A percentile compares a stretch with the other conserved stretches of the same genome.
These are phyloP conservation scores for Galeopsis tetrahit DNA, from an alignment of 257 asterid species.

Conservation along the genomic window DNA sequence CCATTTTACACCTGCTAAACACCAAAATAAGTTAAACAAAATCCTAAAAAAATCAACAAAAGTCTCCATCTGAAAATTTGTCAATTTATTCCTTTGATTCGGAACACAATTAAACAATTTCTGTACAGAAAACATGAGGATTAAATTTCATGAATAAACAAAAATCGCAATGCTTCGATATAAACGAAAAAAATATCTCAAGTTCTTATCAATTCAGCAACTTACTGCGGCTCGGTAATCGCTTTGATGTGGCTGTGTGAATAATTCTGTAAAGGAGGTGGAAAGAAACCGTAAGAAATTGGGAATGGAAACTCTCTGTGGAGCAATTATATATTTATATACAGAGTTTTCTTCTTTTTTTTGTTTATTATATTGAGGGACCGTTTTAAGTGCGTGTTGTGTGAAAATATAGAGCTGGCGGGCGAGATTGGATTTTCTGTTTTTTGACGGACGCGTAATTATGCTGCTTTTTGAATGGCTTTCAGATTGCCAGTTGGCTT, in stretches of 20 bases:
- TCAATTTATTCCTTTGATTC: not conserved
- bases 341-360: not conserved
- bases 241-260: conserved; percentile 33
- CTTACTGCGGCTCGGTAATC: conserved; percentile 29
- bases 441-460: conserved; percentile 15
- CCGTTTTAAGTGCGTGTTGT: conserved; percentile 18
- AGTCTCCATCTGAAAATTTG: conserved; percentile 26
- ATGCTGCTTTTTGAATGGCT: conserved; percentile 39
- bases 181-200: not conserved
- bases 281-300: not conserved
- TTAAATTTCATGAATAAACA: not conserved
- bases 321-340: not conserved
- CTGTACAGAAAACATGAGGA: not conserved
- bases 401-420: conserved; percentile 14
- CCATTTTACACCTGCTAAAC: conserved; percentile 53
- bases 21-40: conserved; percentile 22
- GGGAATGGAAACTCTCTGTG: not conserved
- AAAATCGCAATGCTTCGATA: not conserved
- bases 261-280: not conserved
- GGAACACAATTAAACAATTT: conserved; percentile 11
- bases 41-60: conserved; percentile 19
- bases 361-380: not conserved
- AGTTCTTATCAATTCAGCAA: conserved; percentile 7
- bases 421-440: not conserved
- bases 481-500: conserved; percentile 36